Base-by-base conservation (phyloP, 1,139 yeast genomes). In the Groenewaldozyma sp. region DNA sequence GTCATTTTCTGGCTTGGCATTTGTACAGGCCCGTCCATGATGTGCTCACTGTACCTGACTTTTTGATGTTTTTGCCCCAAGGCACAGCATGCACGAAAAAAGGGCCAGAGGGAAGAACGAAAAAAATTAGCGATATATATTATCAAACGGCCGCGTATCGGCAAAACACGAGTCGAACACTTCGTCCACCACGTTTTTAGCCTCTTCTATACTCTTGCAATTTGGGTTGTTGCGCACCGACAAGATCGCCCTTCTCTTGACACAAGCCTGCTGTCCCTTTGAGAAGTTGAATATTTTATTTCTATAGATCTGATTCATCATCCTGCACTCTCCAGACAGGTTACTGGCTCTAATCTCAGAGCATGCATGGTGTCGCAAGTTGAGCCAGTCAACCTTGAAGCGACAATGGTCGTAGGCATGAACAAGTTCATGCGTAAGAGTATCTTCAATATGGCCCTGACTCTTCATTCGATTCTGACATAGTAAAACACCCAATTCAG, bases 101-200 rank as follows among this genome's bases (percentile, higher is more conserved):
- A n/a, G n/a, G n/a, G n/a, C n/a, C n/a, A n/a, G n/a, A n/a, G n/a
- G 19, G 5, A 3, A 4, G n/a, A 17, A 6, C 9, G n/a, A n/a
- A n/a, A n/a, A n/a, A n/a, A n/a, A n/a, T 38, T 43, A 82, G 49
- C 82, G 67, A 57, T 84, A 88, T 24, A 88, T 87, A 54, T 86
- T 78, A 54, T 91, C 98, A 61, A 86, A 91, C 0, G 98, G 98
- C 52, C 99, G 70, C 2, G 98, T 91, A 58, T 91, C 98, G 54
- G 78, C 79, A 58, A 87, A 93, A 58, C 99, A 91, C 26, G 93
- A 80, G 47, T 80, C 82, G 81, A 94, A 91, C 9, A 91, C 97
- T 45, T 82, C 79, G 49, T 81, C 76, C 2, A 93, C 96, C 3
- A 77, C 81, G 46, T 71, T 70, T 42, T 75, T 78, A 0, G 99